phyloP scores from a whole-genome alignment of 176 grass and related monocot species.

The Hordeum marinum region DNA sequence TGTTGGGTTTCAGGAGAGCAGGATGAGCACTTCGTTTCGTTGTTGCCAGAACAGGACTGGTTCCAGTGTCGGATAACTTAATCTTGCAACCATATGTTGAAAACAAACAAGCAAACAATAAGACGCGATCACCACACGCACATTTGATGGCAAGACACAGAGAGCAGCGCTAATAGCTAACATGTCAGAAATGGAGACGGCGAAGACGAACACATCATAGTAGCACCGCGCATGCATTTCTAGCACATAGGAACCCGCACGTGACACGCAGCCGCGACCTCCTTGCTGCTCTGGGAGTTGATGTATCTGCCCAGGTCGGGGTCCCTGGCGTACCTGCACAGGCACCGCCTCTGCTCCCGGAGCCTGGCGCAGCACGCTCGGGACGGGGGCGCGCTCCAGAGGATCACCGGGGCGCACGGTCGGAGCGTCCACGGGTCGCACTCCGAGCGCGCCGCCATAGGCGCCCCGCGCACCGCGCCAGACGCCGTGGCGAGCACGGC shows the following conservation, averaged over 20 bases:
- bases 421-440: slow-evolving; percentile 60
- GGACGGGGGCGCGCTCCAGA: slow-evolving; percentile 38
- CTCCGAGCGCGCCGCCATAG: not conserved
- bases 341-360: slow-evolving; percentile 55
- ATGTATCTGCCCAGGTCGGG: slow-evolving; percentile 42
- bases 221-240: not conserved
- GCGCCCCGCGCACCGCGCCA: not conserved
- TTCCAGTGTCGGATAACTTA: not conserved
- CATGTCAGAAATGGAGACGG: not conserved
- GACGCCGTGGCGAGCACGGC: not conserved
- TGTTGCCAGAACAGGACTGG: not conserved
- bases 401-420: slow-evolving; percentile 46
- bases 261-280: slow-evolving; percentile 39
- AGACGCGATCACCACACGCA: not conserved
- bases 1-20: not conserved
- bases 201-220: not conserved
- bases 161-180: not conserved
- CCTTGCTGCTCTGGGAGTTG: slow-evolving; percentile 55
- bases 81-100: not conserved
- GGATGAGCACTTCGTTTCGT: not conserved
- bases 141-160: too few relatives aligned
- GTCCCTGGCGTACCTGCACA: slow-evolving; percentile 61
- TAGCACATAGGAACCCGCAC: slow-evolving; percentile 19
- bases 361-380: slow-evolving; percentile 48
- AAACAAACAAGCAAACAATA: not conserved